Conservation (phyloP, 257 asterid species). For the Capsicum baccatum region DNA sequence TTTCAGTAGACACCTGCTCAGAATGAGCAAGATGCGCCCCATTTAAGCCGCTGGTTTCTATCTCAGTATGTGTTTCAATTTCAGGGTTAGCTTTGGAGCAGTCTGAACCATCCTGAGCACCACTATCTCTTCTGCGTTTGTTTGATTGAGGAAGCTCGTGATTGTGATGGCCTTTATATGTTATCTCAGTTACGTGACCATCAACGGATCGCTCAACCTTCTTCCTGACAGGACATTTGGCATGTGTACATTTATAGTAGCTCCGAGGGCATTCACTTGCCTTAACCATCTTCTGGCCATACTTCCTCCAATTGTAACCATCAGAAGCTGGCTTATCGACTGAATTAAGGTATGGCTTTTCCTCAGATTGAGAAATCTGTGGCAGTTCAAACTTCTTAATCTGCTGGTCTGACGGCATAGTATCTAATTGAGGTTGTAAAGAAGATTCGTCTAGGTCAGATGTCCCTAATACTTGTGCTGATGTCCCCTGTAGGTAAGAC, state of each 20-base stretch:
- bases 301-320: slow-evolving; percentile 99
- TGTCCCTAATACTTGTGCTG: slow-evolving; percentile 21
- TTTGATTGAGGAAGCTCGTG: slow-evolving; percentile 68
- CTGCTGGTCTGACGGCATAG: slow-evolving; percentile 40
- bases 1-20: slow-evolving; percentile 35
- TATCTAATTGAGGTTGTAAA: slow-evolving; percentile 38
- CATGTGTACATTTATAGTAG: slow-evolving; percentile 83
- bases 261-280: slow-evolving; percentile 91
- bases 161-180: slow-evolving; percentile 89
- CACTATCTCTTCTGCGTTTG: slow-evolving; percentile 58
- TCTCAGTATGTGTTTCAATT: slow-evolving; percentile 36
- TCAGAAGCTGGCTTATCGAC: slow-evolving; percentile 74
- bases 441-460: slow-evolving; percentile 14
- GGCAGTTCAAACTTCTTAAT: slow-evolving; percentile 46
- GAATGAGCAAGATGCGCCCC: slow-evolving; percentile 41
- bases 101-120: slow-evolving; percentile 40
- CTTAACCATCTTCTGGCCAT: slow-evolving; percentile 93
- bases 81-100: slow-evolving; percentile 42
- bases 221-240: slow-evolving; percentile 81
- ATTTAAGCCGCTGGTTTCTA: slow-evolving; percentile 34
- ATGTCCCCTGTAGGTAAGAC: slow-evolving; percentile 52
- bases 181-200: slow-evolving; percentile 79
- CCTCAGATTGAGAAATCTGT: slow-evolving; percentile 61
- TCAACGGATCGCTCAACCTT: slow-evolving; percentile 81
- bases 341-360: slow-evolving; percentile 40